phyloP scores from a whole-genome alignment of 78 protist species.

The slime mould (Dictyostelium discoideum) region DNA sequence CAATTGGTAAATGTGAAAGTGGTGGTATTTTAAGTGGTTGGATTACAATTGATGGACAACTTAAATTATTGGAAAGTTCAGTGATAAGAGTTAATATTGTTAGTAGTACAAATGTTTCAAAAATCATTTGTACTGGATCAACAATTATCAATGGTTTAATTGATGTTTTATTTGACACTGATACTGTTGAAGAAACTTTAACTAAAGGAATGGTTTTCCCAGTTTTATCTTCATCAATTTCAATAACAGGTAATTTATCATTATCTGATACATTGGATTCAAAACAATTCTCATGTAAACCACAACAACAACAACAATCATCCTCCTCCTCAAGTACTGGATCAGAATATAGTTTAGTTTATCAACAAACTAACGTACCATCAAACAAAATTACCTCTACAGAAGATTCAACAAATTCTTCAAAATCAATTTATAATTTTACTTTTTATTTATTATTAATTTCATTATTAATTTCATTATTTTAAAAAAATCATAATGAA shows the following conservation, averaged over 20 bases:
- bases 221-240: neutral
- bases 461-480: neutral
- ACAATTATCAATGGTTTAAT: slow-evolving; percentile 14
- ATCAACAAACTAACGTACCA: slow-evolving; percentile 18
- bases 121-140: neutral
- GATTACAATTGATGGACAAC: slow-evolving; percentile 1
- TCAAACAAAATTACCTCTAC: neutral
- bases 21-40: slow-evolving; percentile 48
- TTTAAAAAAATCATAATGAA: neutral
- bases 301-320: neutral
- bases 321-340: neutral
- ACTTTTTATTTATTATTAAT: slow-evolving; percentile 10
- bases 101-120: neutral
- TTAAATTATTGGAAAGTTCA: neutral
- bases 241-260: slow-evolving; percentile 4
- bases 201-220: neutral
- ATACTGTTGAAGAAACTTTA: neutral
- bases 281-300: slow-evolving; percentile 4
- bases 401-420: neutral
- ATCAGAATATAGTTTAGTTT: slow-evolving; percentile 13
- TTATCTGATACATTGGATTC: slow-evolving; percentile 1
- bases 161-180: neutral
- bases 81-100: neutral
- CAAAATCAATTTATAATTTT: neutral
- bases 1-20: neutral